A percentile compares a stretch with the other conserved stretches of the same genome.
These are phyloP conservation scores for Trichosanthes cucumerina DNA, from an alignment of 306 rosid genomes.

Conservation along the genomic window DNA sequence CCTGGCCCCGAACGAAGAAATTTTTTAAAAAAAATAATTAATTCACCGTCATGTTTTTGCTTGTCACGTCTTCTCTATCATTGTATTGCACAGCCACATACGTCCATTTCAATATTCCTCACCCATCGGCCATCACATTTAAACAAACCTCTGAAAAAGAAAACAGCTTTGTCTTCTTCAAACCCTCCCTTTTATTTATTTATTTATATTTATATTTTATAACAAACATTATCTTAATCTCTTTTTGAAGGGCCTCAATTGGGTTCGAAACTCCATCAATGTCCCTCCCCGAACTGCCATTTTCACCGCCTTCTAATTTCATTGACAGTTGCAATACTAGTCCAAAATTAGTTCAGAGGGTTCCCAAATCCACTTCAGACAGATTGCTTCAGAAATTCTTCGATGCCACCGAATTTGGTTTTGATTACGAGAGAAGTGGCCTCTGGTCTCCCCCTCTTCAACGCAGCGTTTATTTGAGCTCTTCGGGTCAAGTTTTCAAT, in stretches of 20 bases:
- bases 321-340: conserved; percentile 12
- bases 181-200: background rate
- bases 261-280: conserved; percentile 17
- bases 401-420: conserved; percentile 6
- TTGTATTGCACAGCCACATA: background rate
- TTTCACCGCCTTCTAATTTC: conserved; percentile 11
- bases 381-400: conserved; percentile 7
- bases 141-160: conserved; percentile 18
- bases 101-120: conserved; percentile 13
- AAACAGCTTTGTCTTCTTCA: conserved; percentile 5
- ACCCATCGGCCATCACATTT: conserved; percentile 4
- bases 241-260: background rate
- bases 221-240: background rate
- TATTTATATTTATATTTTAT: background rate
- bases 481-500: conserved; percentile 7
- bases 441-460: conserved; percentile 18
- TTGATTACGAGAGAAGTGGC: conserved; percentile 8
- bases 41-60: background rate
- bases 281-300: conserved; percentile 21
- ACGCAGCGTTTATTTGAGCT: conserved; percentile 5
- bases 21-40: too few relatives aligned
- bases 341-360: background rate
- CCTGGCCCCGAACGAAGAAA: background rate
- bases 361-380: conserved; percentile 11
- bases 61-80: conserved; percentile 8